Conservation (phyloP, 768 basidiomycete species). For the Gautieria morchelliformis region DNA sequence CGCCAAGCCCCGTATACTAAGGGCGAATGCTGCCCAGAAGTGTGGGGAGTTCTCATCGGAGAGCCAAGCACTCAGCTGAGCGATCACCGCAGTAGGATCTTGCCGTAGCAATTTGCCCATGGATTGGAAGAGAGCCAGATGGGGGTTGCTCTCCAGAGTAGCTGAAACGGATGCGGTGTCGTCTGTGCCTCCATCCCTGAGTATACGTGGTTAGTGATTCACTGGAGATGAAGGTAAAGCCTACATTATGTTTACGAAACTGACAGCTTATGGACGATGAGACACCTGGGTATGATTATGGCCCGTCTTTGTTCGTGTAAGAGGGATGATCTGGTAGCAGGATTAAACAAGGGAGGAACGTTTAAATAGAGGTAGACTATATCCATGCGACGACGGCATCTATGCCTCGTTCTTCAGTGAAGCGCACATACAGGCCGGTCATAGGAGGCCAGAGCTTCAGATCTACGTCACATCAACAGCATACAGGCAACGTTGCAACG, state of each 20-base stretch:
- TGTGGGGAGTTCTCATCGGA: conserved; percentile 6
- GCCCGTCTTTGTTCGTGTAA: neutral
- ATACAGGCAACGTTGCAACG: too few relatives aligned
- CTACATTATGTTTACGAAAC: neutral
- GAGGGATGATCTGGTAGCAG: neutral
- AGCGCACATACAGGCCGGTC: too few relatives aligned
- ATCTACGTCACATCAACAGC: too few relatives aligned
- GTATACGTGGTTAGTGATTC: neutral
- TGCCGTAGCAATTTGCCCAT: conserved; percentile 5
- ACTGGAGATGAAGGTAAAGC: neutral
- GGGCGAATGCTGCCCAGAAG: conserved; percentile 10
- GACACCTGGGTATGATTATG: neutral
- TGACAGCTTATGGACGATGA: neutral
- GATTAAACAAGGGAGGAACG: too few relatives aligned
- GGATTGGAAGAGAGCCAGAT: conserved; percentile 8
- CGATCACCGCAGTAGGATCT: conserved; percentile 11
- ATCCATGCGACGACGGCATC: too few relatives aligned
- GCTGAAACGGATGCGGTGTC: neutral
- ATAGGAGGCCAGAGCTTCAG: too few relatives aligned
- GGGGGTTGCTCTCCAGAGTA: conserved; percentile 1
- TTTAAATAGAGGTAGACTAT: too few relatives aligned
- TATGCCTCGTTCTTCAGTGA: too few relatives aligned
- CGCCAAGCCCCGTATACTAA: conserved; percentile 10
- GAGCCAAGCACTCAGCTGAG: conserved; percentile 9
- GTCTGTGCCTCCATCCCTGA: neutral